Evolutionary conservation across 2,329 filamentous ascomycete species (phyloP), one percentile per base, ranked within the genome.

Genomic region (Calonectria ilicicola): DNA sequence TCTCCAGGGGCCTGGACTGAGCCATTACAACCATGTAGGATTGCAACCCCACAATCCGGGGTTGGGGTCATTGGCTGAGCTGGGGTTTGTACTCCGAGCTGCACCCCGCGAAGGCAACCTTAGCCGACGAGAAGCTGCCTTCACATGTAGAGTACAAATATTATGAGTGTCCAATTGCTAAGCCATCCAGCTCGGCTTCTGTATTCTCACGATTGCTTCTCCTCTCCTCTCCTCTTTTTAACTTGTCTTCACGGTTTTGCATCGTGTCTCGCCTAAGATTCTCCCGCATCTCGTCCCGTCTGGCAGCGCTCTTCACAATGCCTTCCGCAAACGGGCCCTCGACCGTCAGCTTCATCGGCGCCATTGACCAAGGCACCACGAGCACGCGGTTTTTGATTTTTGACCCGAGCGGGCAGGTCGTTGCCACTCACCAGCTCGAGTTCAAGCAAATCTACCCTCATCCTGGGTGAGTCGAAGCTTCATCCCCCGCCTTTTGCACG

Each of bases 291-390:
- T 56, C 27, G 4, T 68, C 27, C 47, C 44, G 19, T 32, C 73
- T 80, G 53, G 53, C 32, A 69, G 74, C 66, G 46, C 58, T 65
- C 73, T 74, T 67, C 76, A 78, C 70, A 67, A 85, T 85, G 83
- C 76, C 83, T 77, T 76, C 80, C 65, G 73, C 81, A 56, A 79
- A 79, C 68, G 75, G 75, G 64, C 74, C 74, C 19, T 62, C 77
- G 19, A 74, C 77, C 49, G 75, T 74, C 66, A 73, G 80, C 74
- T 95, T 93, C 79, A 91, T 95, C 73, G 94, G 93, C 75, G 92
- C 93, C 69, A 95, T 96, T 81, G 93, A 96, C 81, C 93, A 95
- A 82, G 93, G 94, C 75, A 96, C 93, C 40, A 95, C 93, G 67
- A 94, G 92, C 81, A 92, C 94, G 27, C 89, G 94, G 15, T 95